A percentile compares a stretch with the other conserved stretches of the same genome.
Evolutionary conservation across 2,329 filamentous ascomycete species (phyloP).

Genomic region (Cercospora berteroae): DNA sequence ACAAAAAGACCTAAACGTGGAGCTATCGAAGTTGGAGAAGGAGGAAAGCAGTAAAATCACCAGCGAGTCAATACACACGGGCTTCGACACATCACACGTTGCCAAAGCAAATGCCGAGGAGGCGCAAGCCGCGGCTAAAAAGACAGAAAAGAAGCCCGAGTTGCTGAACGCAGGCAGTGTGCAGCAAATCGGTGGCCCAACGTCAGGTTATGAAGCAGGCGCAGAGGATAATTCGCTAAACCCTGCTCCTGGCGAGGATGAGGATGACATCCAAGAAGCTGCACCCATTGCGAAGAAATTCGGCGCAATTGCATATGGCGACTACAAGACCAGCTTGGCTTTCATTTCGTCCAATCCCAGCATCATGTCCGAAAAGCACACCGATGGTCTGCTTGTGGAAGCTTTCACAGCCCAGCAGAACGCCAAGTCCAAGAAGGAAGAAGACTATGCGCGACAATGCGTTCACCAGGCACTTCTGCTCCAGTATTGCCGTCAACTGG

Average conservation of each 20-base stretch:
- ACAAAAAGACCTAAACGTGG: constrained; percentile 70
- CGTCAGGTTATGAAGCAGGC: constrained; percentile 61
- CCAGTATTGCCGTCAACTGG: constrained; percentile 90
- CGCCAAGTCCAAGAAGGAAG: constrained; percentile 50
- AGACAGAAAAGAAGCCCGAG: constrained; percentile 36
- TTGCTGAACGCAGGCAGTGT: constrained; percentile 44
- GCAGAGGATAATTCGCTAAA: constrained; percentile 52
- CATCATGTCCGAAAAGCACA: constrained; percentile 79
- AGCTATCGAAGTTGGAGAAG: constrained; percentile 78
- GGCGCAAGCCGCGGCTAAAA: constrained; percentile 25
- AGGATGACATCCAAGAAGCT: constrained; percentile 72
- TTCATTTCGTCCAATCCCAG: constrained; percentile 78
- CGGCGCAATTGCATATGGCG: constrained; percentile 69
- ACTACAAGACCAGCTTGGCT: constrained; percentile 70
- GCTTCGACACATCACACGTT: constrained; percentile 85
- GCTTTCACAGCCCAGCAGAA: constrained; percentile 87
- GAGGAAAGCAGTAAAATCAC: constrained; percentile 89
- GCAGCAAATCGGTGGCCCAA: constrained; percentile 49
- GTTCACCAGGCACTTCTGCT: constrained; percentile 90
- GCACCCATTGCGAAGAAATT: constrained; percentile 78
- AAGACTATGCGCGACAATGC: constrained; percentile 74
- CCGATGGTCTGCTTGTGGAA: constrained; percentile 84
- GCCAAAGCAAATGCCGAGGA: constrained; percentile 51
- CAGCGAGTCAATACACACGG: constrained; percentile 81
- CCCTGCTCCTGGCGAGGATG: constrained; percentile 47